These are phyloP conservation scores for Amanita thiersii DNA, from an alignment of 768 basidiomycete genomes.

Conservation along the genomic window DNA sequence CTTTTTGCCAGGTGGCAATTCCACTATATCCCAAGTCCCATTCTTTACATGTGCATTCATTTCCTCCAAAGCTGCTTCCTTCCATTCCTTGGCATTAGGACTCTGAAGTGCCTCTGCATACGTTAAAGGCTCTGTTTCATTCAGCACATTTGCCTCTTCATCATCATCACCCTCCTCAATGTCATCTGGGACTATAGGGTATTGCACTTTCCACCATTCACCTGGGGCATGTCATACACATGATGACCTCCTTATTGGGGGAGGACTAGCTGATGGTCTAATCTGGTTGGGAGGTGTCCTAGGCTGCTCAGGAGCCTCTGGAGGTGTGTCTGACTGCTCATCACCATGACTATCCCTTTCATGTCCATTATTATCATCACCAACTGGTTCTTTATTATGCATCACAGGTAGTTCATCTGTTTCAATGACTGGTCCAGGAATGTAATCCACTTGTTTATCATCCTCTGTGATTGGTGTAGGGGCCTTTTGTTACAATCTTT, in stretches of 20 bases:
- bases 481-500: too few species aligned
- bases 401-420: too few species aligned
- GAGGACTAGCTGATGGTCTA: neutral
- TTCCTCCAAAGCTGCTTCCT: conserved; percentile 20
- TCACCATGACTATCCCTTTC: too few species aligned
- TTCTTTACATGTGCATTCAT: conserved; percentile 16
- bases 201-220: conserved; percentile 9
- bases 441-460: too few species aligned
- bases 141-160: conserved; percentile 8
- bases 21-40: conserved; percentile 26
- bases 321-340: too few species aligned
- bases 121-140: conserved; percentile 12
- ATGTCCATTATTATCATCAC: too few species aligned
- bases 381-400: too few species aligned
- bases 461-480: too few species aligned
- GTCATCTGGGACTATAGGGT: conserved; percentile 4
- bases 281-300: neutral
- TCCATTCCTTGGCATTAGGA: conserved; percentile 16
- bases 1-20: conserved; percentile 22
- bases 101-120: conserved; percentile 15
- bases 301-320: too few species aligned
- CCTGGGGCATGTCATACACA: neutral
- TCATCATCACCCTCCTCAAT: conserved; percentile 8
- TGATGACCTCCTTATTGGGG: neutral
- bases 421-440: too few species aligned